Evolutionary conservation across 768 basidiomycete genomes (phyloP), one percentile per base, ranked within the genome.

Genomic region (Bullera alba): DNA sequence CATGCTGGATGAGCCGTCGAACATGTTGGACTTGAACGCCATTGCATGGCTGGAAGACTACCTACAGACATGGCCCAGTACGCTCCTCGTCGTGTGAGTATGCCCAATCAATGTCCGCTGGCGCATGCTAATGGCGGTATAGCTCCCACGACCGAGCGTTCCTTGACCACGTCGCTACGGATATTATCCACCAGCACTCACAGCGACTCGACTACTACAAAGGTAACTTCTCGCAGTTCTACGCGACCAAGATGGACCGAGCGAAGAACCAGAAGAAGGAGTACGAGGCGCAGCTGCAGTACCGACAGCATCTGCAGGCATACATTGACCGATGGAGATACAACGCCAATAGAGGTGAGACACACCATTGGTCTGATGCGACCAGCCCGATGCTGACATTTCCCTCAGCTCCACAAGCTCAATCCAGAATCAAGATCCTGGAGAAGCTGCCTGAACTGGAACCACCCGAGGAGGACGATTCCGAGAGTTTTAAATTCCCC

Each of bases 311-410:
- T 76, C 75, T 97, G 26, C 93, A 97, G 69, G 91, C 93, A 0
- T 99, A 95, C 76, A 96, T 99, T 61, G 95, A 97, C 64, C 79
- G 90, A 46, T 99, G 95, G 95, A 79, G 93, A 62, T 96, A 96
- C 74, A 96, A 96, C 61, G 91, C 91, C 50, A 93, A 93, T 70
- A 80, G 92, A 62, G 80, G 72, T 53, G 72, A 53, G n/a, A 50
- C 2, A 2, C 3, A n/a, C 2, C 23, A 27, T 23, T 43, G 25
- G 22, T 41, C 30, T 17, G 19, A 28, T 27, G 19, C 10, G 21
- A 22, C 4, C 16, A 17, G 28, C 26, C 19, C 21, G 17, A 14
- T 56, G 22, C 39, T 45, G 32, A 45, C 19, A 38, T 52, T 15
- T 5, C 27, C 17, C 7, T 42, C 30, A 55, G 90, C 92, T 56